Percentiles rank a stretch among this genome's conserved stretches.
phyloP scores from a whole-genome alignment of 75 land plant species.

The Sequoiadendron giganteum region DNA sequence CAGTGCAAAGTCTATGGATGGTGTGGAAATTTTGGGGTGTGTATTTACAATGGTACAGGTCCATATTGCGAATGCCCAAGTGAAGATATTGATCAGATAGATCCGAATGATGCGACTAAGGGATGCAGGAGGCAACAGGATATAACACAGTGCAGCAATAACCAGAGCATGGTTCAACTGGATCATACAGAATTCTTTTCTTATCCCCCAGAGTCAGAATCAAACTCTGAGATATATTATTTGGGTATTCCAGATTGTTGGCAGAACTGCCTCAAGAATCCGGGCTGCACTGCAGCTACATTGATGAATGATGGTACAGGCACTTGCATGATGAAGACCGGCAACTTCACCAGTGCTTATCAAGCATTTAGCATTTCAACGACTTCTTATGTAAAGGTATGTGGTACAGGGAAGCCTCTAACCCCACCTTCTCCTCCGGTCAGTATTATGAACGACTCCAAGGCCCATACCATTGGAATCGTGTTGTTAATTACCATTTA shows the following conservation, averaged over 20 bases:
- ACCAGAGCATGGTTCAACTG: slow-evolving; percentile 41
- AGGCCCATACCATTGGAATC: slow-evolving; percentile 26
- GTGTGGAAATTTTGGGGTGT: slow-evolving; percentile 74
- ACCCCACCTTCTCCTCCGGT: background rate
- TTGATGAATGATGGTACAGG: slow-evolving; percentile 57
- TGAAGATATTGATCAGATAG: slow-evolving; percentile 30
- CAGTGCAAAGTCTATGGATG: slow-evolving; percentile 66
- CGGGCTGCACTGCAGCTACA: slow-evolving; percentile 49
- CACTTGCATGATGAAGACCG: slow-evolving; percentile 34
- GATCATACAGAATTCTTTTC: slow-evolving; percentile 44
- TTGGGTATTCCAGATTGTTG: slow-evolving; percentile 32
- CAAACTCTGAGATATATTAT: slow-evolving; percentile 14
- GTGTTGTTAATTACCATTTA: too few relatives aligned
- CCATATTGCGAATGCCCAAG: slow-evolving; percentile 54
- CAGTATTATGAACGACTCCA: background rate
- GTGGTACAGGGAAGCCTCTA: slow-evolving; percentile 33
- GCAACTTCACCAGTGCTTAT: slow-evolving; percentile 47
- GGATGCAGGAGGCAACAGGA: slow-evolving; percentile 51
- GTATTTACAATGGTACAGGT: slow-evolving; percentile 45
- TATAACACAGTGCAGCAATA: slow-evolving; percentile 28
- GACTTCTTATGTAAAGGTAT: slow-evolving; percentile 69
- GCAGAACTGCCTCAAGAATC: slow-evolving; percentile 24
- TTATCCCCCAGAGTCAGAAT: slow-evolving; percentile 27
- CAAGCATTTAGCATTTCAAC: slow-evolving; percentile 37
- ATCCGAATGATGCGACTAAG: slow-evolving; percentile 26